phyloP scores from a whole-genome alignment of 148 eudicot species.

The Rhododendron ovatum region DNA sequence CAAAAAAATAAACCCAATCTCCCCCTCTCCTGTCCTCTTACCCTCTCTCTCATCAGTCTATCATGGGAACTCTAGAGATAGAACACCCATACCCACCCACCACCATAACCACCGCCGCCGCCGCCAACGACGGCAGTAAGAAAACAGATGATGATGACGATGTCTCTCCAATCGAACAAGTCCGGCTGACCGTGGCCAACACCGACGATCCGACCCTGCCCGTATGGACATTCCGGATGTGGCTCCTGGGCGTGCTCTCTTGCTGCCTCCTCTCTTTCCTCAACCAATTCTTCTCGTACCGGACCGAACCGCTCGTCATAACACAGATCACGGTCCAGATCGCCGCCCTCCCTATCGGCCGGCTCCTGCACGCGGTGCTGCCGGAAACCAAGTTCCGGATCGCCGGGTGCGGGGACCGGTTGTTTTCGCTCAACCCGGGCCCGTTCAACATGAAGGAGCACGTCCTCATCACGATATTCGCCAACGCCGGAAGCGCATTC shows the following conservation, averaged over 20 bases:
- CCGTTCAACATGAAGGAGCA: constrained; percentile 96
- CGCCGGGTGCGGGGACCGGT: constrained; percentile 51
- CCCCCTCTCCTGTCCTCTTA: not conserved
- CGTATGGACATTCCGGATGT: constrained; percentile 95
- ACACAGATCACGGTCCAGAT: constrained; percentile 86
- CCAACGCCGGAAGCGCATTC: constrained; percentile 86
- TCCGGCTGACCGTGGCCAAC: constrained; percentile 71
- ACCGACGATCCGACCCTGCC: constrained; percentile 85
- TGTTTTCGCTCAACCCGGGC: constrained; percentile 74
- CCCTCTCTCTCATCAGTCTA: not conserved
- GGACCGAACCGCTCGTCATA: constrained; percentile 75
- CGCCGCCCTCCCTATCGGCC: constrained; percentile 72
- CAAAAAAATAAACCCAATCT: not conserved
- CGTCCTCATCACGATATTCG: constrained; percentile 76
- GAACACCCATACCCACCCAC: constrained; percentile 1
- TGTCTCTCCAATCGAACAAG: constrained; percentile 82
- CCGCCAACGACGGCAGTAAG: not conserved
- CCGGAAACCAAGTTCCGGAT: constrained; percentile 54
- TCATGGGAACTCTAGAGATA: constrained; percentile 31
- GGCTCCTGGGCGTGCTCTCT: constrained; percentile 73
- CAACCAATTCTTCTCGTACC: constrained; percentile 83
- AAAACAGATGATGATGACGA: constrained; percentile 35
- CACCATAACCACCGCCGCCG: not conserved
- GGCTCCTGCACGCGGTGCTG: constrained; percentile 52
- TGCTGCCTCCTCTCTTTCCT: constrained; percentile 74